Evolutionary conservation across 1,284 basidiomycete species (phyloP), one percentile per base, ranked within the genome.

Genomic region (Ustilago tritici): DNA sequence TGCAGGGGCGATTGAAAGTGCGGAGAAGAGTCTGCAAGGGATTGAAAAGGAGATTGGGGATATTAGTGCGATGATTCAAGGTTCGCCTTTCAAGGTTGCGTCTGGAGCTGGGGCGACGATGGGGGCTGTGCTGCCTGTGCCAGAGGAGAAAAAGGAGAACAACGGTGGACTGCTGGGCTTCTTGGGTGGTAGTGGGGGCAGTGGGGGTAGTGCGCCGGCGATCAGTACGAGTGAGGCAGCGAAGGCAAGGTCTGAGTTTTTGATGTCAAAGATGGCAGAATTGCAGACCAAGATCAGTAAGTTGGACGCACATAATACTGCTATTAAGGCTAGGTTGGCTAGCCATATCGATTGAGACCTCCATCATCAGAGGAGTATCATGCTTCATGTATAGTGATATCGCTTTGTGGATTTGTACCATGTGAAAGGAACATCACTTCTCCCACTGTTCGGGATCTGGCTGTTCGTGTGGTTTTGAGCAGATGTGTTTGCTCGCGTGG

Each of bases 11-110:
- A 93, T 95, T 63, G 88, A 91, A 10, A 88, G 88, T 35, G 89
- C 91, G 0, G 92, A 95, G 75, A 87, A 85, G 17, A 91, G 89
- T 4, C 89, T 98, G 80, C 89, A 89, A 65, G 83, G 89, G 1
- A 93, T 91, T 83, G 94, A 97, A 85, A 88, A 90, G 17, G 95
- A 97, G 86, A 89, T 97, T 12, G 84, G 88, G 14, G 75, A 76
- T 19, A 79, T 82, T 32, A 65, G 63, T 12, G 54, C 58, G 17
- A 72, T 76, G 65, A 66, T 84, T 11, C 79, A 83, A 14, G 84
- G 84, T 40, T 86, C 83, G 11, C 87, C 85, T 53, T 82, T 84
- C 55, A 78, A 83, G 49, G 81, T 84, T 19, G 64, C 86, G 1
- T 78, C 87, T 1, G 76, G 76, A 8, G 56, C 57, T 3, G 71